Evolutionary conservation across 2,329 filamentous ascomycete species (phyloP).

Genomic region (Pestalotiopsis sp.): DNA sequence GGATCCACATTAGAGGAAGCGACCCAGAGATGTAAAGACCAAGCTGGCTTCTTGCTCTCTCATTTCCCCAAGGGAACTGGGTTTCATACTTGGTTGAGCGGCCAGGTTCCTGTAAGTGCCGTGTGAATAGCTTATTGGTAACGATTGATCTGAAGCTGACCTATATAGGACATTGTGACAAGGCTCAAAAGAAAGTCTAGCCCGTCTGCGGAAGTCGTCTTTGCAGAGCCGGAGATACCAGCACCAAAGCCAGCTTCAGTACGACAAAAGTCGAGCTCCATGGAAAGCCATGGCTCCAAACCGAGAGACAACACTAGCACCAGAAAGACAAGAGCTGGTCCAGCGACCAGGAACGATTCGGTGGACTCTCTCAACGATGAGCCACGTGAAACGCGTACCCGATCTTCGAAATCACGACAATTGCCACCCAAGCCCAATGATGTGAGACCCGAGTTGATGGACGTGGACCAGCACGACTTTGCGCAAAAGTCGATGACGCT

Average conservation of each 20-base stretch:
- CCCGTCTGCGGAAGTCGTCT: not conserved
- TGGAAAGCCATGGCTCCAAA: constrained; percentile 2
- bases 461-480: constrained; percentile 15
- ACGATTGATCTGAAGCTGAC: constrained; percentile 9
- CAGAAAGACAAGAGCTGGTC: constrained; percentile 7
- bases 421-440: not conserved
- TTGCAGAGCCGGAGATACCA: constrained; percentile 5
- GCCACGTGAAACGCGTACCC: constrained; percentile 4
- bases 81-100: constrained; percentile 52
- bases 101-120: constrained; percentile 40
- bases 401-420: not conserved
- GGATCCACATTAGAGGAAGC: constrained; percentile 55
- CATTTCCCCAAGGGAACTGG: constrained; percentile 53
- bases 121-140: not conserved
- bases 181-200: constrained; percentile 20
- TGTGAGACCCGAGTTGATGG: not conserved
- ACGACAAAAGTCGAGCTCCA: constrained; percentile 6
- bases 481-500: not conserved
- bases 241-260: not conserved
- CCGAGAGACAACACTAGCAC: constrained; percentile 2
- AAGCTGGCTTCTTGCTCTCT: constrained; percentile 53
- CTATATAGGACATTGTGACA: constrained; percentile 18
- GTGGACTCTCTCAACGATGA: constrained; percentile 12
- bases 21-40: constrained; percentile 45
- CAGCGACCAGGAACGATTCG: not conserved